Conservation (phyloP, 352 stramenopile species). For the Phytopythium mirpurense region DNA sequence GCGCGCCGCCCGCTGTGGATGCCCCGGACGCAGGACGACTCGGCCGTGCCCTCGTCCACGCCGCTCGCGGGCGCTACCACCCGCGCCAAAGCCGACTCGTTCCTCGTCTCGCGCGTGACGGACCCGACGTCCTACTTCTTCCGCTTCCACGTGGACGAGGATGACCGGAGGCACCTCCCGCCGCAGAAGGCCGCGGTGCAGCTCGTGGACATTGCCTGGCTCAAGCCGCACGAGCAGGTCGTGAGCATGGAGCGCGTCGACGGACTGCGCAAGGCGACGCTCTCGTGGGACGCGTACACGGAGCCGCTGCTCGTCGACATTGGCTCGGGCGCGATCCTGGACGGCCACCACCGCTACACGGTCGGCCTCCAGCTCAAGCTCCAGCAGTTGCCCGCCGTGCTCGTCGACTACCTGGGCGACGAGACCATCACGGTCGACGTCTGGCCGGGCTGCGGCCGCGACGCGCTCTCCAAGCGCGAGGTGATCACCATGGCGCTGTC, state of each 20-base stretch:
- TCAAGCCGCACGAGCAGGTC: constrained; percentile 82
- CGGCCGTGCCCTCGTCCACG: constrained; percentile 34
- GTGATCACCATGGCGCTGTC: constrained; percentile 83
- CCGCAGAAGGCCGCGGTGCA: constrained; percentile 76
- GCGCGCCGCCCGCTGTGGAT: constrained; percentile 70
- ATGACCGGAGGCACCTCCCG: constrained; percentile 35
- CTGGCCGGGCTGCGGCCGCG: constrained; percentile 68
- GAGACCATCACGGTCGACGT: constrained; percentile 71
- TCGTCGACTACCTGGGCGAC: constrained; percentile 80
- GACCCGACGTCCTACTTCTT: constrained; percentile 88
- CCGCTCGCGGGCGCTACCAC: constrained; percentile 3
- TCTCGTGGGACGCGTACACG: constrained; percentile 80
- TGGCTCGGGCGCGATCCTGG: constrained; percentile 73
- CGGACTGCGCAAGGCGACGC: constrained; percentile 68
- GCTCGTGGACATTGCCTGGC: constrained; percentile 76
- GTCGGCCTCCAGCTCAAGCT: constrained; percentile 67
- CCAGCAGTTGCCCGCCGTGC: constrained; percentile 65
- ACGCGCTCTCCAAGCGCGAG: constrained; percentile 64
- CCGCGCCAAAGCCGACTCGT: constrained; percentile 45
- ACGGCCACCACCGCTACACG: constrained; percentile 81
- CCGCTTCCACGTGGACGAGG: constrained; percentile 70
- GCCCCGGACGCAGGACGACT: constrained; percentile 73
- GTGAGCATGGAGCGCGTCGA: constrained; percentile 77
- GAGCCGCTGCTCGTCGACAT: constrained; percentile 77
- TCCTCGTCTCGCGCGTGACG: constrained; percentile 75